Evolutionary conservation across 2,329 filamentous ascomycete genomes (phyloP), one percentile per base, ranked within the genome.

Genomic region (Endoconidiophora polonica): DNA sequence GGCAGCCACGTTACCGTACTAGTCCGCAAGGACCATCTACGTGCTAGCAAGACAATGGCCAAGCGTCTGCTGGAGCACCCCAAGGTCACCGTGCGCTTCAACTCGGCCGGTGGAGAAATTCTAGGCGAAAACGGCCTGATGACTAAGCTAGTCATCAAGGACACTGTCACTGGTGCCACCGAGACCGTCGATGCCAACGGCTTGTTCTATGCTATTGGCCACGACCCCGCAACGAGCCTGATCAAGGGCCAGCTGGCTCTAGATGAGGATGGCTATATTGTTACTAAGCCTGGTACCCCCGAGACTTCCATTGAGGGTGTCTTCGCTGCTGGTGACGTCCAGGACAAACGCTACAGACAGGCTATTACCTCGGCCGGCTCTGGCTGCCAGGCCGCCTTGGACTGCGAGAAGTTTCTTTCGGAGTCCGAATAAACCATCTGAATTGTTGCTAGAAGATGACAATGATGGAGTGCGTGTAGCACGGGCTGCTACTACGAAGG

Each of bases 321-420:
- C 18, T 98, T 95, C 62, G 91, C 91, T 37, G 91, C 90, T 7
- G 91, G 91, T 56, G 91, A 98, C 63, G 93, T 98, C 7, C 91
- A 98, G 71, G 93, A 98, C 65, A 98, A 96, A 81, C 79, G 82
- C 62, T 98, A 98, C 66, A 79, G 91, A 63, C 91, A 98, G 71
- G 91, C 91, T 44, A 93, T 98, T 57, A 98, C 91, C 56, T 95
- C 88, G 68, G 91, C 91, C 59, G 90, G 88, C 54, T 87, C 88
- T 54, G 91, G 91, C 56, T 98, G 91, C 66, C 82, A 95, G 70
- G 91, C 91, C 48, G 91, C 90, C 9, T 76, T 98, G 49, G 91
- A 98, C 62, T 90, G 90, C 7, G 91, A 98, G 68, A 94, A 94
- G 66, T 95, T 76, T 71, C 71, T 98, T 49, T 73, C 84, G 4